Conservation (phyloP, 2,329 filamentous ascomycete species). For the Beauveria pseudobassiana region DNA sequence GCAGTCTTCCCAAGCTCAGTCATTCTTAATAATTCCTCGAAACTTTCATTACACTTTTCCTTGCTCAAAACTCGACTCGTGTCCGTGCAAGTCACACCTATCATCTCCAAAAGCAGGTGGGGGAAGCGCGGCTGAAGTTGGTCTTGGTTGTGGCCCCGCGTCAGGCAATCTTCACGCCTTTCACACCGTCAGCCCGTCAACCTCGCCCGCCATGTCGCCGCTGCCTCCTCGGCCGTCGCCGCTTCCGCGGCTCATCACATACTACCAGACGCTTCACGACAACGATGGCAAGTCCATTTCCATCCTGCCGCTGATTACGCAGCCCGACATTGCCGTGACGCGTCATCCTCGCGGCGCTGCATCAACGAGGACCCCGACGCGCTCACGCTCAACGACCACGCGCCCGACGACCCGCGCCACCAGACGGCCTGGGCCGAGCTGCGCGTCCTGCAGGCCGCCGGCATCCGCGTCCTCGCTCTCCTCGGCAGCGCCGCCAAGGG, state of each 20-base stretch:
- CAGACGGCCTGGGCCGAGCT: conserved; percentile 73
- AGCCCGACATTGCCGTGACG: conserved; percentile 48
- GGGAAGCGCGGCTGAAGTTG: background rate
- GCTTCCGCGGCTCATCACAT: conserved; percentile 42
- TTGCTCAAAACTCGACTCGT: too few species aligned
- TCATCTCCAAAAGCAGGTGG: background rate
- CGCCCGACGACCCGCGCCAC: conserved; percentile 59
- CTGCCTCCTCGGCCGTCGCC: conserved; percentile 20
- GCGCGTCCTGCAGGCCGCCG: conserved; percentile 59
- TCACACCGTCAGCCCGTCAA: background rate
- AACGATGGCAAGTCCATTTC: conserved; percentile 38
- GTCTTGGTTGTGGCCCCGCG: background rate
- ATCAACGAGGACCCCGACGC: conserved; percentile 60
- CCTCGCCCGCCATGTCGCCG: conserved; percentile 23
- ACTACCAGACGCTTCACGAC: conserved; percentile 50
- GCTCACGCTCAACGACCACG: conserved; percentile 75
- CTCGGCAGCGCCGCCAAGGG: conserved; percentile 78
- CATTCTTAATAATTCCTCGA: too few species aligned
- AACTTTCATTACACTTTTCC: too few species aligned
- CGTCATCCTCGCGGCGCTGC: conserved; percentile 78
- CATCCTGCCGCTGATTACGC: conserved; percentile 43
- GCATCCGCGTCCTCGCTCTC: conserved; percentile 79
- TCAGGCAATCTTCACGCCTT: background rate
- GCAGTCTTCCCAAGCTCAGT: too few species aligned
- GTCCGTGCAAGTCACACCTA: background rate